Evolutionary conservation across 805 yeast genomes (phyloP), one percentile per base, ranked within the genome.

Genomic region (Torulaspora microellipsoides): DNA sequence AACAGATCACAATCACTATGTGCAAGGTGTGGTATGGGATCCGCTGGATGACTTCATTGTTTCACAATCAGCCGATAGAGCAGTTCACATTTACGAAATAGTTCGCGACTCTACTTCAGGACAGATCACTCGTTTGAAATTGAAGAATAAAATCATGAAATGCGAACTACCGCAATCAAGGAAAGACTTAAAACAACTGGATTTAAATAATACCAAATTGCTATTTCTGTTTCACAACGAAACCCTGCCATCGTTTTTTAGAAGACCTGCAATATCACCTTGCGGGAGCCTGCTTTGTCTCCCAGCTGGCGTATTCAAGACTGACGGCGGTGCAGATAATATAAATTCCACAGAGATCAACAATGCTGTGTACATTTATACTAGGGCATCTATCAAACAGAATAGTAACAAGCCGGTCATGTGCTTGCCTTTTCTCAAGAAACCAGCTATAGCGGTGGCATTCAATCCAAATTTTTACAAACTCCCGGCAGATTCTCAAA

Each of bases 21-120:
- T 93, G 2, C 99, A 93, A 65, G 99, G 99, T 2, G 91, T 93
- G 4, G 72, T 84, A 0, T 93, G 98, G 98, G 99, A 93, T 61
- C 99, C 99, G 7, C 60, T 70, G 42, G 80, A 83, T 49, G 78
- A 83, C 60, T 87, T 65, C 52, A 64, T 93, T 4, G 87, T 90
- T 1, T 84, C 96, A 6, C 96, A 90, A 62, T 80, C 93, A 20
- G 95, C 96, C 10, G 99, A 93, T 65, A 68, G 96, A 47, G 73
- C 87, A 2, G 81, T 91, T 10, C 81, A 80, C 50, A 68, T 93
- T n/a, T 86, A 86, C 60, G 54, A 55, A 29, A 47, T 59, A 13
- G 38, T 50, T 17, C 31, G 45, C 8, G 57, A 51, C 15, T 34
- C 38, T 13, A 34, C 45, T 14, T 45, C 47, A n/a, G 42, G 32